Percentiles rank a stretch among this genome's conserved stretches.
These are phyloP conservation scores for Cutaneotrichosporon cavernicola DNA, from an alignment of 1,284 basidiomycete genomes.

Conservation along the genomic window DNA sequence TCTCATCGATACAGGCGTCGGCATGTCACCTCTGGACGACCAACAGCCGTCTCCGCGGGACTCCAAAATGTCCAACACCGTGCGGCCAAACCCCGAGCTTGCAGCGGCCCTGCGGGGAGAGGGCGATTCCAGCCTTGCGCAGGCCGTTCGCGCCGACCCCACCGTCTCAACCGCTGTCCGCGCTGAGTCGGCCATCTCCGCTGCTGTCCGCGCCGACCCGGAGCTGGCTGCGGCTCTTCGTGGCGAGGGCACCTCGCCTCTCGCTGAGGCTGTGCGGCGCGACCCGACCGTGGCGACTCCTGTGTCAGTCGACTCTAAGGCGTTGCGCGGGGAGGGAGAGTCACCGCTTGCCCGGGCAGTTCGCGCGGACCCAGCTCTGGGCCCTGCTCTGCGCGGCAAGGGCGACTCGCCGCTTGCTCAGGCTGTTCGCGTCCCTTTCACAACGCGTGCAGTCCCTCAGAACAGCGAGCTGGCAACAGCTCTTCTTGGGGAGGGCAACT, in stretches of 20 bases:
- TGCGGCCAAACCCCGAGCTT: conserved; percentile 1
- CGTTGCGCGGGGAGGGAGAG: conserved; percentile 1
- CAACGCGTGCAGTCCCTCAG: not conserved
- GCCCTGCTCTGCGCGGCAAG: conserved; percentile 1
- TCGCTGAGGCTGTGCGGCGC: not conserved
- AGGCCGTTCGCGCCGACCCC: conserved; percentile 2
- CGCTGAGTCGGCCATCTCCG: not conserved
- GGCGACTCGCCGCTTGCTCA: conserved; percentile 5
- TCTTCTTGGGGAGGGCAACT: conserved; percentile 1
- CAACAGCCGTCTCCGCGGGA: not conserved
- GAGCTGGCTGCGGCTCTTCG: conserved; percentile 7
- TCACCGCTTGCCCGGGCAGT: not conserved
- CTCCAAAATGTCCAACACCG: conserved; percentile 4
- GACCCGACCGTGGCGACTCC: not conserved
- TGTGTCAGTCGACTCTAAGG: not conserved
- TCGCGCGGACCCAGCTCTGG: conserved; percentile 1
- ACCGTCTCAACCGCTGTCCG: conserved; percentile 2
- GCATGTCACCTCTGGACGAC: not conserved
- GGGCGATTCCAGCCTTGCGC: conserved; percentile 4
- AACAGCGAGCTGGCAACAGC: conserved; percentile 2
- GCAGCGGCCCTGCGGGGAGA: conserved; percentile 2
- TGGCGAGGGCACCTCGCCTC: not conserved
- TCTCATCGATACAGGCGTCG: not conserved
- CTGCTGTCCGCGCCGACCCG: conserved; percentile 6
- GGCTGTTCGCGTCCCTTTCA: not conserved